Evolutionary conservation across 2,329 filamentous ascomycete genomes (phyloP), one percentile per base, ranked within the genome.

Genomic region (Decorospora gaudefroyi): DNA sequence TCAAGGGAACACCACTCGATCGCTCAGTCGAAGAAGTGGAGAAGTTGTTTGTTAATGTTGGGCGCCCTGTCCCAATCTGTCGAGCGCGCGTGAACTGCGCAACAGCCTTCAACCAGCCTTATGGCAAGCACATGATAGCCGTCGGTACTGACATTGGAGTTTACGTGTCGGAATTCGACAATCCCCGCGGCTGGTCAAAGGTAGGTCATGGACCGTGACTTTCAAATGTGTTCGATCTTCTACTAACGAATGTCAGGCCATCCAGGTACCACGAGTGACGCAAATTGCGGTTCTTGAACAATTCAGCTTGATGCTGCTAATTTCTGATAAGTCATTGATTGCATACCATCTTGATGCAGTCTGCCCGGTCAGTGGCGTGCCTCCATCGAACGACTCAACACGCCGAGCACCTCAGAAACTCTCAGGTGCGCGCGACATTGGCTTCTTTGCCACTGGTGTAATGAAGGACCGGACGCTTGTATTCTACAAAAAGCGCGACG

Each of bases 391-490:
- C 54, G 89, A 95, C 66, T 92, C 84, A 29, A 78, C 85, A 3
- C 84, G 89, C 17, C 84, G 88, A 51, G 90, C 93, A n/a, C 93
- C 93, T 0, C 92, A 97, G 67, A 90, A 92, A 60, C 79, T 99
- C 22, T 88, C 85, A 2, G 85, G 86, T 18, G 87, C 86, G 53
- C 88, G 93, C 66, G 93, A 99, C 65, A 91, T 99, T 13, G 88
- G 91, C 10, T 99, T 97, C 77, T 99, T 99, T 69, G 89, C 90
- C 11, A 93, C 90, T 1, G 93, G 92, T 7, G 84, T 88, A 47
- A 96, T 99, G 91, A 99, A 99, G 76, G 93, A 99, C 49, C 84
- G 93, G 6, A 91, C 87, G 55, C 77, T 99, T 6, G 84, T 99
- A 18, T 92, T 99, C 70, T 99, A 97, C 80, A 97, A 97, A 75